Conservation (phyloP, 768 basidiomycete genomes). For the Cystofilobasidium macerans region DNA sequence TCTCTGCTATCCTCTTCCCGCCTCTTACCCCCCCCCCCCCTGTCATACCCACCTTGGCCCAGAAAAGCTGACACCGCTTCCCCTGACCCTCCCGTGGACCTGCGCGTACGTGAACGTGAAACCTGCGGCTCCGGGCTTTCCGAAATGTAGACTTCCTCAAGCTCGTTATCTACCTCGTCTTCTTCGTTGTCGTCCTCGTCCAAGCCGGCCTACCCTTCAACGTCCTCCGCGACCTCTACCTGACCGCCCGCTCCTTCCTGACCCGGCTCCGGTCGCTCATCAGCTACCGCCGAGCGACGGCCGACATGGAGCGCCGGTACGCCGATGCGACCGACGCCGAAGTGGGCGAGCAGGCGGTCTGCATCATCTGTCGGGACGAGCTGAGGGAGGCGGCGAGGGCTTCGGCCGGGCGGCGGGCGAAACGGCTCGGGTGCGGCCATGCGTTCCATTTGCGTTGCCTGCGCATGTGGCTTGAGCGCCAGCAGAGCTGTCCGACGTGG, state of each 20-base stretch:
- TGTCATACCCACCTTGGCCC: no score
- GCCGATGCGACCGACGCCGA: constrained; percentile 83
- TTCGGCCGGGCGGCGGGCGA: constrained; percentile 42
- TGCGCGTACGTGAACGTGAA: no score
- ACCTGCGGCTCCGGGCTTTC: no score
- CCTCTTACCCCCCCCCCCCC: no score
- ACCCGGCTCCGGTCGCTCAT: constrained; percentile 74
- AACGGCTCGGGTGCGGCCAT: constrained; percentile 92
- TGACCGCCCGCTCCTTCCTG: constrained; percentile 86
- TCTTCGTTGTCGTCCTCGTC: constrained; percentile 87
- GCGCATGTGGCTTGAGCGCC: constrained; percentile 92
- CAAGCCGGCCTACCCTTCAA: constrained; percentile 83
- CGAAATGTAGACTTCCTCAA: constrained; percentile 69
- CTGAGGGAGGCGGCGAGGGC: constrained; percentile 48
- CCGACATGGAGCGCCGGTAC: constrained; percentile 92
- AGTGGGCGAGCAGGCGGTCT: constrained; percentile 74
- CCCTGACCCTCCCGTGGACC: no score
- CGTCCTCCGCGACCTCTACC: constrained; percentile 92
- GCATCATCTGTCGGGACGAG: constrained; percentile 97
- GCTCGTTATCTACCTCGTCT: constrained; percentile 77
- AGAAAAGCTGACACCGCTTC: no score
- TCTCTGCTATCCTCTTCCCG: no score
- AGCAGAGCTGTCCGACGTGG: constrained; percentile 99
- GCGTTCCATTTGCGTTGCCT: constrained; percentile 97
- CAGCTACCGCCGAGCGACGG: constrained; percentile 84